Evolutionary conservation across 768 basidiomycete genomes (phyloP).

Genomic region (Mycena rosella): DNA sequence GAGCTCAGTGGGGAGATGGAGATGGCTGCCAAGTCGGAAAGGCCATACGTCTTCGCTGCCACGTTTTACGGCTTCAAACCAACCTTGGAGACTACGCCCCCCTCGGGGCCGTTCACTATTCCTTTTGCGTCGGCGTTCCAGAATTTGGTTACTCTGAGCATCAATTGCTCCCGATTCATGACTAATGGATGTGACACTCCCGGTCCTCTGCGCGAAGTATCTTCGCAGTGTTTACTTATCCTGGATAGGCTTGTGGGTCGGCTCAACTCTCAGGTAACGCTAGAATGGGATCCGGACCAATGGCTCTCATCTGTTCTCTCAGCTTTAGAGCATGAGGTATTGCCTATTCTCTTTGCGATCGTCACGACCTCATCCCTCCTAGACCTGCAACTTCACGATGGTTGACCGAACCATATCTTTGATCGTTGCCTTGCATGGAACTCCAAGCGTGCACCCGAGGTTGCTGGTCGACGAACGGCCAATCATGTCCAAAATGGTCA

Average conservation of each 20-base stretch:
- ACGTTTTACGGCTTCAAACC: conserved; percentile 68
- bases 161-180: conserved; percentile 56
- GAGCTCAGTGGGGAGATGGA: conserved; percentile 55
- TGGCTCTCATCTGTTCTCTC: conserved; percentile 74
- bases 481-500: conserved; percentile 72
- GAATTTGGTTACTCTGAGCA: conserved; percentile 62
- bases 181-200: conserved; percentile 47
- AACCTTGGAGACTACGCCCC: conserved; percentile 33
- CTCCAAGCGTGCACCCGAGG: conserved; percentile 62
- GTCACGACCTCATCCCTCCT: conserved; percentile 28
- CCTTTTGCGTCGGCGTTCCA: conserved; percentile 74
- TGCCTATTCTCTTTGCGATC: background rate
- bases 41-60: conserved; percentile 70
- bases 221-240: conserved; percentile 64
- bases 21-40: conserved; percentile 44
- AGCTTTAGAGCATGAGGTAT: conserved; percentile 69
- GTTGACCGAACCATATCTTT: conserved; percentile 75
- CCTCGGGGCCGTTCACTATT: conserved; percentile 46
- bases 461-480: conserved; percentile 67
- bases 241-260: conserved; percentile 64
- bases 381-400: conserved; percentile 75
- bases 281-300: conserved; percentile 70
- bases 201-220: conserved; percentile 59
- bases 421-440: conserved; percentile 66
- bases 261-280: conserved; percentile 51